phyloP scores from a whole-genome alignment of 1,139 yeast species.

The Hansenula sp. region DNA sequence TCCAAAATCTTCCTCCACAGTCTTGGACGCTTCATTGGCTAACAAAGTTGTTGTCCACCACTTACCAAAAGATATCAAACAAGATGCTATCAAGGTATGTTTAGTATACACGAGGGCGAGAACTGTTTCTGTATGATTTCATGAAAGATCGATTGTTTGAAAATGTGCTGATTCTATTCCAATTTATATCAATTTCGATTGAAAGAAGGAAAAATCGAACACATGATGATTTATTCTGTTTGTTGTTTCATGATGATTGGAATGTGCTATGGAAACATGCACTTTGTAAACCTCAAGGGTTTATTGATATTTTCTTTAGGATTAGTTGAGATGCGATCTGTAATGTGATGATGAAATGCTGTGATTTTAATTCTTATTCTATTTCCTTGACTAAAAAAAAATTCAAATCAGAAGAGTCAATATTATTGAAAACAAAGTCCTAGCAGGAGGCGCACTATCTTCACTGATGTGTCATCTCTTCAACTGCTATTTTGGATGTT shows the following conservation, averaged over 20 bases:
- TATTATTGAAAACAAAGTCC: not conserved
- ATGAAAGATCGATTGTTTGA: too few relatives aligned
- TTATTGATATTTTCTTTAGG: too few relatives aligned
- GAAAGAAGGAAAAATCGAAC: too few relatives aligned
- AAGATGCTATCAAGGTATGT: constrained; percentile 82
- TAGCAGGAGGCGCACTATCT: too few relatives aligned
- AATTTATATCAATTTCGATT: too few relatives aligned
- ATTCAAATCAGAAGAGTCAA: not conserved
- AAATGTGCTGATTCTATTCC: too few relatives aligned
- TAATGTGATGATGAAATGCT: not conserved
- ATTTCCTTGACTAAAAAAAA: not conserved
- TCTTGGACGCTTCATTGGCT: constrained; percentile 54
- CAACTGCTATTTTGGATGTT: too few relatives aligned
- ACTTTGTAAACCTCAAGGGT: too few relatives aligned
- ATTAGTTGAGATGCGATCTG: not conserved
- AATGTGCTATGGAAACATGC: not conserved
- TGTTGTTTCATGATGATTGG: not conserved
- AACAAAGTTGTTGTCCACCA: constrained; percentile 75
- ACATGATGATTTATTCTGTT: not conserved
- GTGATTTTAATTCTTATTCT: not conserved
- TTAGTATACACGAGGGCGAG: constrained; percentile 9
- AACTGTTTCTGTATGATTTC: too few relatives aligned
- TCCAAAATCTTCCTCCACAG: constrained; percentile 17
- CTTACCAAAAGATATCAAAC: constrained; percentile 75
- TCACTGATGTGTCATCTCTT: not conserved